phyloP scores from a whole-genome alignment of 129 eudicot species.

The Escallonia herrerae region DNA sequence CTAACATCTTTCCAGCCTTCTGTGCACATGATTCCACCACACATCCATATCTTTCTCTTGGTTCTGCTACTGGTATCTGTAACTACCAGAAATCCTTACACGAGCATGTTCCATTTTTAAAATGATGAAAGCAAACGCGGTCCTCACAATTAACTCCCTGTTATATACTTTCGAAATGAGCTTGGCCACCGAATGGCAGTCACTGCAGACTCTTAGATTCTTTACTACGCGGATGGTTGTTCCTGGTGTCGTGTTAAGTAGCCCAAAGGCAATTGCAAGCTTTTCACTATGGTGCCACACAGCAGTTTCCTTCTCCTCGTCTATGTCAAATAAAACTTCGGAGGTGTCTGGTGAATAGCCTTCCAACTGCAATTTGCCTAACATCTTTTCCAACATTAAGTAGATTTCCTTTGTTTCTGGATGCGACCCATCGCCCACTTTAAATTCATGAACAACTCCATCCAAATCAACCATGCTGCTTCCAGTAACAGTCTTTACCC shows the following conservation, averaged over 20 bases:
- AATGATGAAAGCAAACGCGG: constrained; percentile 55
- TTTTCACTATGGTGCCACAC: constrained; percentile 54
- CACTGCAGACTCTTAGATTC: constrained; percentile 53
- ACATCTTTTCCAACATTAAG: background rate
- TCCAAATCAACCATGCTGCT: constrained; percentile 41
- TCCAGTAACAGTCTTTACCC: constrained; percentile 39
- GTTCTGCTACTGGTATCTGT: background rate
- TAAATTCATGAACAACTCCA: constrained; percentile 49
- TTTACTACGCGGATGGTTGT: constrained; percentile 43
- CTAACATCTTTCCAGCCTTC: no score
- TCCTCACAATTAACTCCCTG: constrained; percentile 56
- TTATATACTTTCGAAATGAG: constrained; percentile 45
- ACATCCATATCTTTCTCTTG: background rate
- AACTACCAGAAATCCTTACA: constrained; percentile 57
- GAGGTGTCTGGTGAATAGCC: constrained; percentile 43
- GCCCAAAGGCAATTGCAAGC: constrained; percentile 57
- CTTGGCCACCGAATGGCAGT: constrained; percentile 48
- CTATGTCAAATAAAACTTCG: constrained; percentile 48
- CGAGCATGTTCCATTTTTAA: constrained; percentile 53
- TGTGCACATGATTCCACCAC: background rate
- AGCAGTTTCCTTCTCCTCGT: constrained; percentile 52
- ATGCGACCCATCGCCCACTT: constrained; percentile 46
- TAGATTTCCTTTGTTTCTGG: constrained; percentile 39
- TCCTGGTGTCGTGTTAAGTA: constrained; percentile 35
- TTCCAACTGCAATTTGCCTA: constrained; percentile 1